Conservation (phyloP, 2,329 filamentous ascomycete species). For the Neonectria punicea region DNA sequence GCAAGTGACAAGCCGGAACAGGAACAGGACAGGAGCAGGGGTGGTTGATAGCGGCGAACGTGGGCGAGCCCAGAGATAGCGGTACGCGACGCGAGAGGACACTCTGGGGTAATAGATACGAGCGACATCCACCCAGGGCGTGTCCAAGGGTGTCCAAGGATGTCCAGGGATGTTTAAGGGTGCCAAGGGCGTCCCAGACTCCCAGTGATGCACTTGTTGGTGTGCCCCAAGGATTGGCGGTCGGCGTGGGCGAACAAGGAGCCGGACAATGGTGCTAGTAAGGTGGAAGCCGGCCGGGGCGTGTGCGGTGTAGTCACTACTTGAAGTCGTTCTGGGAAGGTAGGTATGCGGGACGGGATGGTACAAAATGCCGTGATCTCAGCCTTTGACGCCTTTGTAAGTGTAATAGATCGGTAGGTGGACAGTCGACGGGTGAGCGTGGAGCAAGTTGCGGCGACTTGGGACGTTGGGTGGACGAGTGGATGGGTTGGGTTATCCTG, state of each 20-base stretch:
- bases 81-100: slow-evolving; percentile 41
- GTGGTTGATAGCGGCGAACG: slow-evolving; percentile 39
- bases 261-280: slow-evolving; percentile 12
- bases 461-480: too few species aligned
- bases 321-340: background rate
- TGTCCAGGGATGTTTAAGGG: slow-evolving; percentile 7
- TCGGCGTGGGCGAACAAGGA: slow-evolving; percentile 19
- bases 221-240: slow-evolving; percentile 5
- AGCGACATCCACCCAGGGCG: slow-evolving; percentile 32
- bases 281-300: background rate
- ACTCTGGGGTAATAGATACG: slow-evolving; percentile 45
- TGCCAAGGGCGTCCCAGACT: background rate
- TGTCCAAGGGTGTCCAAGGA: slow-evolving; percentile 14
- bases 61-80: slow-evolving; percentile 39
- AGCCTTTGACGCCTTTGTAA: slow-evolving; percentile 18
- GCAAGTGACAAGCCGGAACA: slow-evolving; percentile 33
- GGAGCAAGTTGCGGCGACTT: background rate
- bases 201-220: background rate
- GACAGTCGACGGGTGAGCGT: background rate
- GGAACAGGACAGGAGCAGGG: slow-evolving; percentile 32
- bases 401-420: slow-evolving; percentile 11
- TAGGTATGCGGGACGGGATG: slow-evolving; percentile 12
- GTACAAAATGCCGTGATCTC: slow-evolving; percentile 7
- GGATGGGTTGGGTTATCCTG: background rate
- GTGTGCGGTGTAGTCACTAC: background rate